Evolutionary conservation across 371 early-diverging fungal species (phyloP), one percentile per base, ranked within the genome.

Genomic region (Mortierella sp.): DNA sequence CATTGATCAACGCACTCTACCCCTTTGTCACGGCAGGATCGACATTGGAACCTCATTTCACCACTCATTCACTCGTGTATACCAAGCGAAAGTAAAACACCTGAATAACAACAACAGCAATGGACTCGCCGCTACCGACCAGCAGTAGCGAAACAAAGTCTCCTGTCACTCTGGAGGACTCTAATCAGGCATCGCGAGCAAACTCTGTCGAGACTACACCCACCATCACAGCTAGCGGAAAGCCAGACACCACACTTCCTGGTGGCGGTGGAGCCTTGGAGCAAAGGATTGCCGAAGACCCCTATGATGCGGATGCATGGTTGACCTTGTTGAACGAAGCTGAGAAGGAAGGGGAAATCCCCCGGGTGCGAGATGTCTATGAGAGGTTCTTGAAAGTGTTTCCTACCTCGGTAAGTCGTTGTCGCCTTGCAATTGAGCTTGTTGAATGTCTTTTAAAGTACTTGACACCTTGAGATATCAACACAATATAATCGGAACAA

Each of bases 381-480:
- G 95, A 94, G 73, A 87, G 90, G 10, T 90, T 95, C 47, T 79
- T 97, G 55, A 87, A 91, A 71, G 91, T 92, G 66, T 97, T 95
- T 79, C 98, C 98, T 31, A 93, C 94, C 48, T 92, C 95, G 85
- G 97, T 96, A 92, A 88, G 95, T 93, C 50, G 0, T 13, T 37
- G 7, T 58, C 26, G 14, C n/a, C 39, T 26, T 39, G 26, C 16
- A 31, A 16, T 0, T 55, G 34, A 26, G 7, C 16, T 26, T 29
- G 40, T 40, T 40, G 41, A 22, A 29, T 37, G 52, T 39, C 40
- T 39, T 40, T 16, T 53, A 26, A 22, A 29, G 22, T 19, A 19
- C 11, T 37, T 14, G 37, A 47, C 26, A 11, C 19, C 45, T 34
- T 64, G 19, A 34, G 7, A 34, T 16, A 19, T 4, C 50, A 48